Evolutionary conservation across 2,329 filamentous ascomycete species (phyloP), one percentile per base, ranked within the genome.

Genomic region (Coniella vitis): DNA sequence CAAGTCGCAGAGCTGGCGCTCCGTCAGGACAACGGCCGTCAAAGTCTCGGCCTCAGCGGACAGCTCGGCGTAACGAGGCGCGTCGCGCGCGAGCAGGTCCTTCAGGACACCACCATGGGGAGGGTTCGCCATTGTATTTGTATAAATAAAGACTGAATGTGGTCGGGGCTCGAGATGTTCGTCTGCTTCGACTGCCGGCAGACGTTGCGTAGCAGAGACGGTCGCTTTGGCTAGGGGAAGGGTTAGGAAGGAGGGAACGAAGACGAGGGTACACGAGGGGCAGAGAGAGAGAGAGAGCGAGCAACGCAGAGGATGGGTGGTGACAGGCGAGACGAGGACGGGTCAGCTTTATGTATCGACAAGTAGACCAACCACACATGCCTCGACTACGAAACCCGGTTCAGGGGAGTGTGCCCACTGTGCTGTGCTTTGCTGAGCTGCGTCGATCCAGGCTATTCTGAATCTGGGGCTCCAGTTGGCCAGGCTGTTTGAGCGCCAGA

Each of bases 1-100:
- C 58, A 98, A 79, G 78, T 98, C 93, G 72, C 93, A 98, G 43
- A 98, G 83, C 72, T 98, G 93, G 63, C 93, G 84, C 78, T 98
- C 93, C 45, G 81, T 86, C 58, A 98, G 83, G 52, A 86, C 73
- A 58, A 98, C 77, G 34, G 91, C 87, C 34, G 90, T 88, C 39
- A 97, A 83, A 29, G 66, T 84, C 76, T 95, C 90, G 37, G 91
- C 87, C 73, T 98, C 93, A 40, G 79, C 80, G 49, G 75, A 73
- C 55, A 98, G 86, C 74, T 95, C 76, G 56, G 76, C 76, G 58
- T 93, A 85, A 64, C 86, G 83, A 59, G 87, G 87, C 56, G 84
- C 79, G 80, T 98, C 93, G 72, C 93, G 86, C 58, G 90, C 90
- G 61, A 97, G 80, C 66, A 98, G 82, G 78, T 98, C 93, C 86